A percentile compares a stretch with the other conserved stretches of the same genome.
phyloP scores from a whole-genome alignment of 495 filamentous ascomycete genomes.

The Podospora bellae-mahoneyi region DNA sequence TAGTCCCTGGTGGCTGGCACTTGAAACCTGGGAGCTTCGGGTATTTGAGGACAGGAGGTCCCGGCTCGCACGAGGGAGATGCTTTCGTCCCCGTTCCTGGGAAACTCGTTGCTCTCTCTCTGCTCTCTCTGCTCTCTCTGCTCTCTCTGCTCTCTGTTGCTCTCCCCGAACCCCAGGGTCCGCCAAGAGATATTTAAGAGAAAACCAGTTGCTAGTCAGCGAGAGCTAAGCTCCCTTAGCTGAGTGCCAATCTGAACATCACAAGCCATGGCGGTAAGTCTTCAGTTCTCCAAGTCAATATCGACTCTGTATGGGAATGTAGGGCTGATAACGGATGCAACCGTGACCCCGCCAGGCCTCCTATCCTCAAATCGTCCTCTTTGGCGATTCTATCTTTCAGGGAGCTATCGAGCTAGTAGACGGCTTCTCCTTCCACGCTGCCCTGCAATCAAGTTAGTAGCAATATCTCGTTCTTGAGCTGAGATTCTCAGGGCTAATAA shows the following conservation, averaged over 20 bases:
- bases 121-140: neutral
- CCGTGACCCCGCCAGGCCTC: slow-evolving; percentile 30
- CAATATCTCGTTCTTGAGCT: slow-evolving; percentile 9
- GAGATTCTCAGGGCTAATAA: neutral
- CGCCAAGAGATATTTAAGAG: slow-evolving; percentile 5
- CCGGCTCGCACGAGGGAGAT: slow-evolving; percentile 5
- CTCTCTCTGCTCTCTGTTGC: neutral
- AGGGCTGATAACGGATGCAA: slow-evolving; percentile 19
- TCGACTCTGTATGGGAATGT: neutral
- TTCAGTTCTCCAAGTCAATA: neutral
- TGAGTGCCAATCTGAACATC: neutral
- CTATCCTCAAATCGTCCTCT: slow-evolving; percentile 67
- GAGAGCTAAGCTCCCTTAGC: slow-evolving; percentile 1
- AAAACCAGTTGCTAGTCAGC: neutral
- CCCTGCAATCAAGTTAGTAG: slow-evolving; percentile 61
- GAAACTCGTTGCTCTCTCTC: neutral
- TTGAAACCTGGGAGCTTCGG: slow-evolving; percentile 3
- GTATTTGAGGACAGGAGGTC: slow-evolving; percentile 12
- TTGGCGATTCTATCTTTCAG: slow-evolving; percentile 80
- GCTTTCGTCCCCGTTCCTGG: neutral
- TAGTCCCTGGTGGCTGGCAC: slow-evolving; percentile 5
- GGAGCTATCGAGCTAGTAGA: slow-evolving; percentile 51
- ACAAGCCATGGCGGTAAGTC: slow-evolving; percentile 28
- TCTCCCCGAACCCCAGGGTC: slow-evolving; percentile 2
- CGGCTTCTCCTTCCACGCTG: slow-evolving; percentile 69